Base-by-base conservation (phyloP, 306 rosid species). In the Inga laurina region DNA sequence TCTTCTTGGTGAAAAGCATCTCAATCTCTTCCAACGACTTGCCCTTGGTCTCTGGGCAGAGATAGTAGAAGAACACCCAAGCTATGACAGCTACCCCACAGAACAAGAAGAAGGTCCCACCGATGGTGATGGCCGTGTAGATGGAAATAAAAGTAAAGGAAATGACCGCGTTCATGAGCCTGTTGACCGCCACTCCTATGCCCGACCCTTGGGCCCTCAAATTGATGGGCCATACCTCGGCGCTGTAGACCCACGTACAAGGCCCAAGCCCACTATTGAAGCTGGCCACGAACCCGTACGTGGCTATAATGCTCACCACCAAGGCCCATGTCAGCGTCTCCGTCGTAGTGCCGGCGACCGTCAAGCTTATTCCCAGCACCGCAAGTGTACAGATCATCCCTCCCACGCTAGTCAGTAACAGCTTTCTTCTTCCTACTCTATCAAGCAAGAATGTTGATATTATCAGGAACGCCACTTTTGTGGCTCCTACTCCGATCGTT, bases 11-110 rank as follows among this genome's bases (percentile, higher is more conserved):
- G 52, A 95, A 95, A 27, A 95, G 68, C 84, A 43, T 21, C 77
- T 93, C 94, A 85, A 96, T 88, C 14, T 96, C 98, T 56, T 96
- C 99, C 89, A 96, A 85, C 0, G 96, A 34, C 66, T 54, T 88
- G 2, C 96, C 97, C 51, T 92, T 93, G 9, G 97, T 96, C 88
- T 95, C 99, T 3, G 99, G 99, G 76, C 90, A 79, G 62, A 71
- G 89, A 79, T 82, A 75, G 19, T 68, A 95, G 85, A 95, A 92
- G 86, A 93, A 95, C 0, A 72, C 0, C 91, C 93, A 86, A 56
- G 98, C 95, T 27, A 91, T 3, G 0, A 86, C 48, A 27, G 93
- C 82, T 0, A 93, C 44, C 2, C 90, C 94, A 41, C 90, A 86
- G 79, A 92, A 96, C 92, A 96, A 39, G 79, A 91, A 96, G 88